Base-by-base conservation (phyloP, 805 yeast genomes). In the Saccharomyces kudriavzevii region DNA sequence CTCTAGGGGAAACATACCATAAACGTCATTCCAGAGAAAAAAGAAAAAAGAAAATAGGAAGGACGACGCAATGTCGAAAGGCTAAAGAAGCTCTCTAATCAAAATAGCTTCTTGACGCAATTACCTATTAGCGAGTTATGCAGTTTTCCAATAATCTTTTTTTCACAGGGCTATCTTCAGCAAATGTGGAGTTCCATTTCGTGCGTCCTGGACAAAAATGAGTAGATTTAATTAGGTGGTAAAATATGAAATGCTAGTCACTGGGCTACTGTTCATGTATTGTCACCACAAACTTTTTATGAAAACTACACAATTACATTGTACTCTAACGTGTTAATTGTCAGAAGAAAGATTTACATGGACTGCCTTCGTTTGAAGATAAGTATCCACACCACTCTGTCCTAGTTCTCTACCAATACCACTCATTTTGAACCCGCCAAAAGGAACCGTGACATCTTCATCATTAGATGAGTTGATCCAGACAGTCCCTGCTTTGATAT, bases 331-430 rank as follows among this genome's bases (percentile, higher is more conserved):
- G 10, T 8, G 17, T 20, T 14, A 28, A 24, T 46, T 22, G 11
- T 45, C 20, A 3, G 24, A 22, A 30, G 22, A 9, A 14, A 64
- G 49, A 48, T 60, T 65, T 26, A 88, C 81, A 62, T 84, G 88
- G 52, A 87, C 82, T 50, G 91, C 80, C 75, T 87, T 88, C 54
- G 80, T 77, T 73, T 85, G 89, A 22, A 89, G 79, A 73, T 86
- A 87, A 65, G 79, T 75, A 53, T 78, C 76, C 49, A 87, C 78
- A 50, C 89, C 95, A 64, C 79, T 82, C 67, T 81, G 83, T 51
- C 94, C 92, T 58, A 87, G 76, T 72, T 87, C 94, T 61, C 92
- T 81, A 55, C 95, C 95, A 58, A 85, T 76, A 58, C 95, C 96
- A 59, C 87, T 80, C 77, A 78, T 75, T 72, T 87, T 86, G 70